Percentiles rank a stretch among this genome's conserved stretches.
Evolutionary conservation across 257 asterid species (phyloP).

Genomic region (Petrea volubilis): DNA sequence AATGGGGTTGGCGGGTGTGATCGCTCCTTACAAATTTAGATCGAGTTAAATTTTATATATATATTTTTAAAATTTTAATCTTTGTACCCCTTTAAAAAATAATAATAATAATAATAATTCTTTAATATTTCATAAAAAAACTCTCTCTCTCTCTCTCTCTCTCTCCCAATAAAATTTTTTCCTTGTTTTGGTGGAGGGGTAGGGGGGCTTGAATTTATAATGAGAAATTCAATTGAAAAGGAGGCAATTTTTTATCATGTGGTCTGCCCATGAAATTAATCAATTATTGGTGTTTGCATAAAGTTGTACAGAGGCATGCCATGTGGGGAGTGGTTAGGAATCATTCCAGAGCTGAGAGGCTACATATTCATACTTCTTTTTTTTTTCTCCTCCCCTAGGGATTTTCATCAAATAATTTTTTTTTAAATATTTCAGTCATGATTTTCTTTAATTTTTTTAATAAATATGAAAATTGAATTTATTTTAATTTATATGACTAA

Average conservation of each 20-base stretch:
- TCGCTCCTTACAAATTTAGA: too few relatives aligned
- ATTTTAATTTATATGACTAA: not conserved
- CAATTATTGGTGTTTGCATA: constrained; percentile 42
- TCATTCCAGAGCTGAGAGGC: constrained; percentile 20
- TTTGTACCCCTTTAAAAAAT: too few relatives aligned
- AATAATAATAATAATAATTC: too few relatives aligned
- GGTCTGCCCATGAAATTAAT: constrained; percentile 28
- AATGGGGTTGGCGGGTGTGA: too few relatives aligned
- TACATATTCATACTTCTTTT: not conserved
- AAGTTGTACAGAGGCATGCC: constrained; percentile 46
- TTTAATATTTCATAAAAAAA: too few relatives aligned
- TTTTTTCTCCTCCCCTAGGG: not conserved
- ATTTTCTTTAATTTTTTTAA: not conserved
- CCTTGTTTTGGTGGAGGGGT: not conserved
- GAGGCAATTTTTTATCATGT: constrained; percentile 11
- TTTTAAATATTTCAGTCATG: not conserved
- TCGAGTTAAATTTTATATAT: too few relatives aligned
- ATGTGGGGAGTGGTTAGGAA: constrained; percentile 45
- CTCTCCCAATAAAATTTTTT: too few relatives aligned
- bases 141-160: too few relatives aligned
- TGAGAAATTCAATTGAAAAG: not conserved
- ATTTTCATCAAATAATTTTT: not conserved
- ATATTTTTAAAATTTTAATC: too few relatives aligned
- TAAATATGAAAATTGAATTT: not conserved
- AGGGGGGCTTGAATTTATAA: not conserved